These are phyloP conservation scores for Trichosporon faecale DNA, from an alignment of 1,284 basidiomycete species.

Conservation along the genomic window DNA sequence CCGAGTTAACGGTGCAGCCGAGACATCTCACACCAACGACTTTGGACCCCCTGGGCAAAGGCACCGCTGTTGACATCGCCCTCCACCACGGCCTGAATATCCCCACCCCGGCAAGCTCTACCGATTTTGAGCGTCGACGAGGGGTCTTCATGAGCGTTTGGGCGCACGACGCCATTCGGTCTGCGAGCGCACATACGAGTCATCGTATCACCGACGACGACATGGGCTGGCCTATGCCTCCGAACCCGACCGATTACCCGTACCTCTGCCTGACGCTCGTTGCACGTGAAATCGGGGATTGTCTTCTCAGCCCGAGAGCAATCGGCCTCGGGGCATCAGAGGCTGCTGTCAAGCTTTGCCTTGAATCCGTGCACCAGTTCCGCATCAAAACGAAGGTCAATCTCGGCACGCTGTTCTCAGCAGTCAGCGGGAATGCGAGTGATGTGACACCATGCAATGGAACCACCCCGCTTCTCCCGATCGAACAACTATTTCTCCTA, in stretches of 20 bases:
- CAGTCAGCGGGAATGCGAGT: not conserved
- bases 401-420: not conserved
- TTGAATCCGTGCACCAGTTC: not conserved
- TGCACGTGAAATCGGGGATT: conserved; percentile 4
- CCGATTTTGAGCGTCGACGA: conserved; percentile 11
- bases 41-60: conserved; percentile 21
- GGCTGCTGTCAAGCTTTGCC: not conserved
- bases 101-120: not conserved
- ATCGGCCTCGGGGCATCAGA: not conserved
- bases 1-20: conserved; percentile 12
- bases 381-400: not conserved
- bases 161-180: conserved; percentile 18
- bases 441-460: not conserved
- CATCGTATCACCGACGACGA: conserved; percentile 18
- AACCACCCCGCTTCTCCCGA: not conserved
- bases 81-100: conserved; percentile 16
- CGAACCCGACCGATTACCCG: not conserved
- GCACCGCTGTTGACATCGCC: conserved; percentile 14
- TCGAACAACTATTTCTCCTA: conserved; percentile 19
- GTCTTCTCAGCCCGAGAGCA: conserved; percentile 14
- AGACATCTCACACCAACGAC: not conserved
- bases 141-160: conserved; percentile 2
- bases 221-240: conserved; percentile 13
- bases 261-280: conserved; percentile 1
- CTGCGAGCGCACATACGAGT: conserved; percentile 10